phyloP scores from a whole-genome alignment of 192 early-diverging fungal species.

The Paraglomus occultum region DNA sequence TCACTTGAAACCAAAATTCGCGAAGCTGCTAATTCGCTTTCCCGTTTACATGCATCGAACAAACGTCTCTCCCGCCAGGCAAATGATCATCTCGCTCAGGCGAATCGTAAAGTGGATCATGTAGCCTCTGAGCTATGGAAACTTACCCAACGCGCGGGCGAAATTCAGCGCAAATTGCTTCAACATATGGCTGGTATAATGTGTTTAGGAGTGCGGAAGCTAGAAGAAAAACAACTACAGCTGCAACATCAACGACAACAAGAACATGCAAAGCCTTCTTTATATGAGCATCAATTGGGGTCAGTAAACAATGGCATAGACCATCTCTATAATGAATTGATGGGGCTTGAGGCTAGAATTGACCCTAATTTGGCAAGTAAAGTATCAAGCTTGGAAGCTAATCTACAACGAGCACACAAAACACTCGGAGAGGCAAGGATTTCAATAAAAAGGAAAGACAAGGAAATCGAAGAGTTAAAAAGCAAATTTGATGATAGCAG shows the following conservation, averaged over 20 bases:
- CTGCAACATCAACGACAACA: neutral
- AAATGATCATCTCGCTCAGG: conserved; percentile 47
- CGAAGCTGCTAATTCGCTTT: conserved; percentile 55
- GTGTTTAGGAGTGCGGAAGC: conserved; percentile 42
- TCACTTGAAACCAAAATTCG: conserved; percentile 58
- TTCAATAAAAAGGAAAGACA: conserved; percentile 24
- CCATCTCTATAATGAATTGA: conserved; percentile 27
- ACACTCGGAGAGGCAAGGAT: conserved; percentile 20
- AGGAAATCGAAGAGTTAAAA: conserved; percentile 29
- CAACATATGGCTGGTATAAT: conserved; percentile 56
- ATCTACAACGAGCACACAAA: conserved; percentile 20
- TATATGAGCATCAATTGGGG: neutral
- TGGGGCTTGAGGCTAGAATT: conserved; percentile 1
- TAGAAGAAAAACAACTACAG: conserved; percentile 38
- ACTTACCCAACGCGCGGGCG: conserved; percentile 44
- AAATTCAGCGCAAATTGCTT: conserved; percentile 46
- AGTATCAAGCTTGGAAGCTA: conserved; percentile 22
- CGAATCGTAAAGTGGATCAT: conserved; percentile 53
- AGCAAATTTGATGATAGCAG: conserved; percentile 24
- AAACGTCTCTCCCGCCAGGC: conserved; percentile 51
- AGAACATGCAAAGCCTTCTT: no score
- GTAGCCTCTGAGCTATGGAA: conserved; percentile 50
- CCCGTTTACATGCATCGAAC: conserved; percentile 50
- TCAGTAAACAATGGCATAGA: conserved; percentile 13
- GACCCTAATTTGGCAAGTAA: conserved; percentile 6